Conservation (phyloP, 164 flowering plant species). For the Protea cynaroides region DNA sequence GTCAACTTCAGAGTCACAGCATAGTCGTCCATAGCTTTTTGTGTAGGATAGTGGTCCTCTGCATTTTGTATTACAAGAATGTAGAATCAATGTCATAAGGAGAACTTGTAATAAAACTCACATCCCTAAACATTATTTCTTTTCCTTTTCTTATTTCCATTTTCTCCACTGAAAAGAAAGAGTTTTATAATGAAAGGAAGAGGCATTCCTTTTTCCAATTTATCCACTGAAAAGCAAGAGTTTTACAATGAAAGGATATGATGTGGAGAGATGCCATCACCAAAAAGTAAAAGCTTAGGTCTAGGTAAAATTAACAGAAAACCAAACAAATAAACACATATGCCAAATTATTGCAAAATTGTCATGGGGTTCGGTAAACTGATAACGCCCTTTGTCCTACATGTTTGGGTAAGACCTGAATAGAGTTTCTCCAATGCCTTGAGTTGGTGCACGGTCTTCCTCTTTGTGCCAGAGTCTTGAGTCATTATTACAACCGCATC, state of each 20-base stretch:
- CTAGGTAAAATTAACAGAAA: neutral
- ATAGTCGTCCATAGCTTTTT: slow-evolving; percentile 33
- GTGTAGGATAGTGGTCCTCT: slow-evolving; percentile 51
- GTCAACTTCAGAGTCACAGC: slow-evolving; percentile 44
- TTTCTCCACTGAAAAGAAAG: no score
- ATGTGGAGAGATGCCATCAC: no score
- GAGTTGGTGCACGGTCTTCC: slow-evolving; percentile 46
- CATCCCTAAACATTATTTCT: neutral
- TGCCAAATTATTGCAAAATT: neutral
- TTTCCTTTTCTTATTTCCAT: no score
- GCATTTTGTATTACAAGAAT: neutral
- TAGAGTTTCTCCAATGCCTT: slow-evolving; percentile 45
- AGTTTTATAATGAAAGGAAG: no score
- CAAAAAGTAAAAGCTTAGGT: no score
- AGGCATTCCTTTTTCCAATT: no score
- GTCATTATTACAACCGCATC: slow-evolving; percentile 9
- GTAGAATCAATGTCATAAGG: neutral
- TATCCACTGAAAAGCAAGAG: no score
- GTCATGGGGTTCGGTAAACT: neutral
- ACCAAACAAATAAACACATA: neutral
- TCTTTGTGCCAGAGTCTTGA: slow-evolving; percentile 17
- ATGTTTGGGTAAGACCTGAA: slow-evolving; percentile 26
- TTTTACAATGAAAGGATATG: no score
- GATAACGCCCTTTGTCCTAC: neutral
- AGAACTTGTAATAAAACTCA: neutral